Conservation (phyloP, 2,329 filamentous ascomycete species). For the Davidsoniella neocaledoniae region DNA sequence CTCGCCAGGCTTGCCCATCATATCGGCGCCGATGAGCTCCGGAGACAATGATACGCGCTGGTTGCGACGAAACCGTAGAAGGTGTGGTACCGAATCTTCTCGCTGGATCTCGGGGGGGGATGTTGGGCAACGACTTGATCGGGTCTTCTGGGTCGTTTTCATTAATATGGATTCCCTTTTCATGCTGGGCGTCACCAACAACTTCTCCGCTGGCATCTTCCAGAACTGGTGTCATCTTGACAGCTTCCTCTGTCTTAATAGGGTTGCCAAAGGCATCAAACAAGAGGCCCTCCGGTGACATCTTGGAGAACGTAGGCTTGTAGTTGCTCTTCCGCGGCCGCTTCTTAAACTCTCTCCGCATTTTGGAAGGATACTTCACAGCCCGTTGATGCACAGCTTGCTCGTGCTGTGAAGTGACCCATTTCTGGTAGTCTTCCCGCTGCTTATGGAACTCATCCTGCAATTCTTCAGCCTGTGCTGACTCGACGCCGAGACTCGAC, state of each 20-base stretch:
- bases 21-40: constrained; percentile 17
- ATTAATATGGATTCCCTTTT: background rate
- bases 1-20: constrained; percentile 23
- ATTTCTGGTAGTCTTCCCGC: no score
- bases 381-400: no score
- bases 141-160: background rate
- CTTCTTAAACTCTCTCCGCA: no score
- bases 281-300: constrained; percentile 8
- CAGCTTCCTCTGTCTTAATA: no score
- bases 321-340: no score
- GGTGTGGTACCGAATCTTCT: background rate
- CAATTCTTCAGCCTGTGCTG: no score
- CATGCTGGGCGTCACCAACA: background rate
- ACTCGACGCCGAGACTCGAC: no score
- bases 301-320: background rate
- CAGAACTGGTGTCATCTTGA: background rate
- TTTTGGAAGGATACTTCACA: no score
- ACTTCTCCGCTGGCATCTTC: no score
- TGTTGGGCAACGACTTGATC: constrained; percentile 2
- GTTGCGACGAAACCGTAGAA: background rate
- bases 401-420: no score
- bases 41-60: constrained; percentile 7
- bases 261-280: constrained; percentile 6
- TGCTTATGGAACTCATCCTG: no score
- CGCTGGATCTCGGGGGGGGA: constrained; percentile 2